Conservation (phyloP, 2,329 filamentous ascomycete genomes). For the Fusarium odoratissimum region DNA sequence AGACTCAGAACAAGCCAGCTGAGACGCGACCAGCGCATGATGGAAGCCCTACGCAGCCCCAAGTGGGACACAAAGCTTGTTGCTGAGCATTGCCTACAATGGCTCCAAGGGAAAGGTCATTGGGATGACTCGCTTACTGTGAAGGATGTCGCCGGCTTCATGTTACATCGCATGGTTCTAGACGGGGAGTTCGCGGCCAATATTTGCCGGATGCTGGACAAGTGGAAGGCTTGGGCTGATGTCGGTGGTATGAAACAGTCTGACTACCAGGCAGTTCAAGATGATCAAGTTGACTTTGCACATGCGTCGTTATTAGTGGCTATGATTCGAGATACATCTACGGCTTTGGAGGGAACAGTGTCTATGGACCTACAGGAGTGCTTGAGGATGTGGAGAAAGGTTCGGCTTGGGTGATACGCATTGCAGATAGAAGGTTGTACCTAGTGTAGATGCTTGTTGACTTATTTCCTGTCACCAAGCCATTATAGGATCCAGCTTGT, state of each 20-base stretch:
- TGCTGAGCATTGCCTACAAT: slow-evolving; percentile 57
- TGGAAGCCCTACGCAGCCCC: slow-evolving; percentile 65
- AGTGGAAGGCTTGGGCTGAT: slow-evolving; percentile 66
- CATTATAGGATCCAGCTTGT: neutral
- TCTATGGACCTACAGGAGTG: slow-evolving; percentile 67
- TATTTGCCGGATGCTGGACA: slow-evolving; percentile 59
- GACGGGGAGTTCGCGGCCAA: slow-evolving; percentile 57
- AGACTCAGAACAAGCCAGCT: slow-evolving; percentile 53
- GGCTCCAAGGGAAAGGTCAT: slow-evolving; percentile 53
- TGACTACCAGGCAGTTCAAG: slow-evolving; percentile 56
- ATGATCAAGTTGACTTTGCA: slow-evolving; percentile 57
- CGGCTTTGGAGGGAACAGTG: slow-evolving; percentile 60
- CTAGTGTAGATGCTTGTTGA: neutral
- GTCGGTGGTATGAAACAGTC: slow-evolving; percentile 64
- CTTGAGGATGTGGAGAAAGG: slow-evolving; percentile 63
- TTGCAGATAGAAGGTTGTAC: neutral
- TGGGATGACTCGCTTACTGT: slow-evolving; percentile 45
- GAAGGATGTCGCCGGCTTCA: slow-evolving; percentile 57
- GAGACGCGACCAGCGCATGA: slow-evolving; percentile 57
- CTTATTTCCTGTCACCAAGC: neutral
- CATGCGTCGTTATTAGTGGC: slow-evolving; percentile 61
- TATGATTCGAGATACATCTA: slow-evolving; percentile 59
- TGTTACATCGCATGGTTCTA: slow-evolving; percentile 65
- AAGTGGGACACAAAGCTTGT: slow-evolving; percentile 63
- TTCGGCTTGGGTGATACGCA: slow-evolving; percentile 58